Evolutionary conservation across 805 yeast genomes (phyloP).

Genomic region (Myxozyma neotropica): DNA sequence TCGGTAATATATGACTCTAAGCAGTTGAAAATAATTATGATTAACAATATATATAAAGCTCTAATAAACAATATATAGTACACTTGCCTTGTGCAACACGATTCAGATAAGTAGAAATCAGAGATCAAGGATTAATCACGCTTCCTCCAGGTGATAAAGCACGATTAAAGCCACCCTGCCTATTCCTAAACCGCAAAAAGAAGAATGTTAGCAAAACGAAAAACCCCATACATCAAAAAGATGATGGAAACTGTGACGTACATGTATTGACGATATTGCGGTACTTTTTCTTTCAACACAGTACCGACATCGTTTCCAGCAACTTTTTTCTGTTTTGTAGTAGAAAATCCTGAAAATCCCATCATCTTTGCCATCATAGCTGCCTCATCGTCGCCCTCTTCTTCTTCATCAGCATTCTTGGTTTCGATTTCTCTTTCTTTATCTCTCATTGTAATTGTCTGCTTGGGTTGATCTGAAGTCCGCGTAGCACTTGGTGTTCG

Average conservation of each 20-base stretch:
- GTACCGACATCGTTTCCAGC: conserved; percentile 45
- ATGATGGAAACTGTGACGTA: conserved; percentile 4
- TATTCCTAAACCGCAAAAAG: conserved; percentile 18
- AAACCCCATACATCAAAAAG: neutral
- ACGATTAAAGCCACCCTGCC: conserved; percentile 27
- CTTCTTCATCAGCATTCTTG: conserved; percentile 19
- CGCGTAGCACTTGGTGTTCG: conserved; percentile 14
- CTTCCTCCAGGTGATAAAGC: conserved; percentile 19
- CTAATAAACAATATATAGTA: too few relatives aligned
- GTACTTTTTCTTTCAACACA: conserved; percentile 37
- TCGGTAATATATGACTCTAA: too few relatives aligned
- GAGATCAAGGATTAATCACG: neutral
- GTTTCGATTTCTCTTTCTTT: conserved; percentile 6
- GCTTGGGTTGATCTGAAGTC: conserved; percentile 2
- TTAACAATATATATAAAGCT: too few relatives aligned
- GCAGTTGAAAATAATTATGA: too few relatives aligned
- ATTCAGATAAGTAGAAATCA: too few relatives aligned
- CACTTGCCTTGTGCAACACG: too few relatives aligned
- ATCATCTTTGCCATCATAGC: conserved; percentile 44
- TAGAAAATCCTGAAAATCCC: conserved; percentile 49
- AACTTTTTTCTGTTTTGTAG: conserved; percentile 49
- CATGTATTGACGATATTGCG: conserved; percentile 49
- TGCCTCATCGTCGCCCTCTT: conserved; percentile 28
- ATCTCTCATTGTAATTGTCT: neutral
- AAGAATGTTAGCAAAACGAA: neutral